Conservation (phyloP, 169 alveolate genomes). For the Plasmodium coatneyi region DNA sequence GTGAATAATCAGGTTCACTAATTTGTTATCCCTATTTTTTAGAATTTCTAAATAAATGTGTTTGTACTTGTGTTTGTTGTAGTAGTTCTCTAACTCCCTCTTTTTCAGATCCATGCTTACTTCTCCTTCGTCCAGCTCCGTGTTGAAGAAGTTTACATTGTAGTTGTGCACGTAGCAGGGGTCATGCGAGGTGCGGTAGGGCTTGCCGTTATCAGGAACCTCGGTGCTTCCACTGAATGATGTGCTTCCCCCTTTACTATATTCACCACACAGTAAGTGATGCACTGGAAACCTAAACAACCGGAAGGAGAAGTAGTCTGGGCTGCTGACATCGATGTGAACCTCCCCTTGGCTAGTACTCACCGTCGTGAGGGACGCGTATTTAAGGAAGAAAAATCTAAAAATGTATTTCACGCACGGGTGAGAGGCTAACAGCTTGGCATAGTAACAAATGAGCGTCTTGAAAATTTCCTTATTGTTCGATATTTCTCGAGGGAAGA, state of each 20-base stretch:
- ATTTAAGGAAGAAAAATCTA: conserved; percentile 80
- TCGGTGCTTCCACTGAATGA: background rate
- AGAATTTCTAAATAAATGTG: conserved; percentile 80
- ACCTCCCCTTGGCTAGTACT: conserved; percentile 83
- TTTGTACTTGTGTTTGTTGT: conserved; percentile 52
- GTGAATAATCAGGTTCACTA: conserved; percentile 76
- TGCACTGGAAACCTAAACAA: conserved; percentile 78
- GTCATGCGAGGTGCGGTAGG: conserved; percentile 13
- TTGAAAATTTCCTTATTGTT: conserved; percentile 78
- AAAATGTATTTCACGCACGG: conserved; percentile 78
- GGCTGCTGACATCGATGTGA: conserved; percentile 78
- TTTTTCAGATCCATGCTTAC: conserved; percentile 13
- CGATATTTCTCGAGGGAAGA: conserved; percentile 73
- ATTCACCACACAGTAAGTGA: background rate
- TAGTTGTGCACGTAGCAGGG: conserved; percentile 66
- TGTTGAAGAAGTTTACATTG: conserved; percentile 30
- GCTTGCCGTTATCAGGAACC: background rate
- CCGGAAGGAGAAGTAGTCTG: conserved; percentile 76
- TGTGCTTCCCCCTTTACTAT: background rate
- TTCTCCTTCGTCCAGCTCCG: conserved; percentile 54
- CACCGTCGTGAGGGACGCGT: conserved; percentile 80
- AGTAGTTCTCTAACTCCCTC: conserved; percentile 35
- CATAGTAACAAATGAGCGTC: conserved; percentile 81
- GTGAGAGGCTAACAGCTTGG: conserved; percentile 79
- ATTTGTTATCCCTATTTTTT: conserved; percentile 79